Evolutionary conservation across 129 eudicot species (phyloP).

Genomic region (Centrapalus pauciflorus): DNA sequence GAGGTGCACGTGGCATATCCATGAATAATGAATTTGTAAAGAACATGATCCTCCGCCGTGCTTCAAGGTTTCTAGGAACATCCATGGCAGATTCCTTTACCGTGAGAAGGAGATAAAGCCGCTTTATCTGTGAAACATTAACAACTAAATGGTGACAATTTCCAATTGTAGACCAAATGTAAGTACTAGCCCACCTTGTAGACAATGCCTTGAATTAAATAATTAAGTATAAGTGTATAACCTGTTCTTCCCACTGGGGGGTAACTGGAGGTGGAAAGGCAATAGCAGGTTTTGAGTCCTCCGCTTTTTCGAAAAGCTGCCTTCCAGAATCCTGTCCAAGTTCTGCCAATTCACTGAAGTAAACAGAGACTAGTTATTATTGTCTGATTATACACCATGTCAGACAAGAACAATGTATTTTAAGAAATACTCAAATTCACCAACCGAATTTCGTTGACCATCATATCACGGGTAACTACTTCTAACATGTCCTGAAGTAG

Average conservation of each 20-base stretch:
- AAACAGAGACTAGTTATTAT: conserved; percentile 1
- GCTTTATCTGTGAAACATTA: conserved; percentile 18
- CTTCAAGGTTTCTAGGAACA: conserved; percentile 29
- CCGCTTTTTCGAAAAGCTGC: conserved; percentile 57
- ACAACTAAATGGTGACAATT: not conserved
- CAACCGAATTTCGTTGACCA: conserved; percentile 80
- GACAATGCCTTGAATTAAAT: not conserved
- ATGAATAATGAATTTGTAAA: conserved; percentile 61
- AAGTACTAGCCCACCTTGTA: not conserved
- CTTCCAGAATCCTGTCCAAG: conserved; percentile 62
- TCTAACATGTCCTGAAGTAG: conserved; percentile 94
- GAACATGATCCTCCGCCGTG: conserved; percentile 30
- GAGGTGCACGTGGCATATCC: conserved; percentile 31
- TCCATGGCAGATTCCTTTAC: conserved; percentile 30
- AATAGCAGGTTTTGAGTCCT: conserved; percentile 32
- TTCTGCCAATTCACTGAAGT: conserved; percentile 59
- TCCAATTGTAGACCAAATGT: not conserved
- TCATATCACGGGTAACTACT: conserved; percentile 93
- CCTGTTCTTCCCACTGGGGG: conserved; percentile 10
- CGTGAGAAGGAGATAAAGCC: conserved; percentile 21
- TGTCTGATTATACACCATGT: not conserved
- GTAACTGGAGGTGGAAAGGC: conserved; percentile 14
- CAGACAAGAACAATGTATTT: not conserved
- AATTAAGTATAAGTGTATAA: not conserved
- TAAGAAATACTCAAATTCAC: conserved; percentile 19